Evolutionary conservation across 257 asterid species (phyloP).

Genomic region (Solanum medicagineum): DNA sequence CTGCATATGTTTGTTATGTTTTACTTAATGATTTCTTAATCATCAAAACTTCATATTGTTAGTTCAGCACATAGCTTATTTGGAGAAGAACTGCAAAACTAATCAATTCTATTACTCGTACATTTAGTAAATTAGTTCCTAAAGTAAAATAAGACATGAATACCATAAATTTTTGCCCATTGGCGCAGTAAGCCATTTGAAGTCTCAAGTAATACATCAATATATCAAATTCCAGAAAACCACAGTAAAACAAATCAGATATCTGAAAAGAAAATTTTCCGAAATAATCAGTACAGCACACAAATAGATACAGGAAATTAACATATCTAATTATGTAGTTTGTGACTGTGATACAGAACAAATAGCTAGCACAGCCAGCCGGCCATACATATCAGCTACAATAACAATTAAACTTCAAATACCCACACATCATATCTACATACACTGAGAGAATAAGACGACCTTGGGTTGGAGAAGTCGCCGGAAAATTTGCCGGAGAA

Average conservation of each 20-base stretch:
- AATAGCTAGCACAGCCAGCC: not conserved
- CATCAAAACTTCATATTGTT: not conserved
- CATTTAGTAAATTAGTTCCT: not conserved
- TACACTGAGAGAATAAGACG: not conserved
- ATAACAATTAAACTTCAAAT: not conserved
- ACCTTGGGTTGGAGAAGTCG: not conserved
- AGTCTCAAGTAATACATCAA: not conserved
- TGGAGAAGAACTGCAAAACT: not conserved
- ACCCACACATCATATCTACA: not conserved
- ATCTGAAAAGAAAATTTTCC: not conserved
- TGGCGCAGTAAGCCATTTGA: not conserved
- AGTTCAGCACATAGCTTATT: not conserved
- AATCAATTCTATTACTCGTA: not conserved
- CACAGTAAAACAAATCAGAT: not conserved
- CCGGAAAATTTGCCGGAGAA: not conserved
- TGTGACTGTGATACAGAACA: not conserved
- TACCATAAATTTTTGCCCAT: not conserved
- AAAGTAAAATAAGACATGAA: not conserved
- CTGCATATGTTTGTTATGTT: not conserved
- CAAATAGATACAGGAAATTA: not conserved
- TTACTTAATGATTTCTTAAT: not conserved
- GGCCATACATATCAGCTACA: not conserved
- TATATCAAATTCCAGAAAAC: not conserved
- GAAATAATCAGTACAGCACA: not conserved
- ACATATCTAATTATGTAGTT: not conserved